Conservation (phyloP, 2,329 filamentous ascomycete species). For the Ascocoryne sarcoides region DNA sequence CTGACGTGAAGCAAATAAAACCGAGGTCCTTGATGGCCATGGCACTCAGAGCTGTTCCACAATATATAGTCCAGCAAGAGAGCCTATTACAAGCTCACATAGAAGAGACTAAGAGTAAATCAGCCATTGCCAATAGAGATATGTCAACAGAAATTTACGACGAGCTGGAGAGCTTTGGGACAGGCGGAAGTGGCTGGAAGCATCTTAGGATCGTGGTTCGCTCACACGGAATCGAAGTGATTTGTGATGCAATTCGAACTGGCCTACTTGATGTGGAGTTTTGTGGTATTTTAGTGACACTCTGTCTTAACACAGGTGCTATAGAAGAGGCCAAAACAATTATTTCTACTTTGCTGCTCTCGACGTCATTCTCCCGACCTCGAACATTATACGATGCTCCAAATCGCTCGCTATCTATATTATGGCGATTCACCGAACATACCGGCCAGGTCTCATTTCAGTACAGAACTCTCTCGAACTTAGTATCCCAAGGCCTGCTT, state of each 20-base stretch:
- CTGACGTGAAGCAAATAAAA: slow-evolving; percentile 17
- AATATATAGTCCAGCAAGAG: slow-evolving; percentile 39
- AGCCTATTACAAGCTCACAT: slow-evolving; percentile 33
- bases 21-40: slow-evolving; percentile 38
- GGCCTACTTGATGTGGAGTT: slow-evolving; percentile 36
- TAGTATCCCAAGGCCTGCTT: slow-evolving; percentile 31
- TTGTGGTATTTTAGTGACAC: slow-evolving; percentile 32
- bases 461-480: slow-evolving; percentile 30
- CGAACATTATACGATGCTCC: slow-evolving; percentile 23
- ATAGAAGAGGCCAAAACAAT: slow-evolving; percentile 35
- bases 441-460: slow-evolving; percentile 29
- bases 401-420: slow-evolving; percentile 28
- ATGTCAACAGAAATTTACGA: slow-evolving; percentile 39
- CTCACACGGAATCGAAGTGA: slow-evolving; percentile 37
- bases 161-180: slow-evolving; percentile 38
- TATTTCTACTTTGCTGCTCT: slow-evolving; percentile 29
- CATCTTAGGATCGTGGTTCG: slow-evolving; percentile 38
- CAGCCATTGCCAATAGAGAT: slow-evolving; percentile 27
- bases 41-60: slow-evolving; percentile 40
- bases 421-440: slow-evolving; percentile 30
- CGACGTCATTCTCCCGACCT: slow-evolving; percentile 31
- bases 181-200: slow-evolving; percentile 35
- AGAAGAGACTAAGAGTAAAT: slow-evolving; percentile 31
- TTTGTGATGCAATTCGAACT: slow-evolving; percentile 35
- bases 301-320: slow-evolving; percentile 33